Percentiles rank a stretch among this genome's conserved stretches.
Evolutionary conservation across 2,329 filamentous ascomycete species (phyloP).

Genomic region (Xenosphaeropsis pyriputrescens): DNA sequence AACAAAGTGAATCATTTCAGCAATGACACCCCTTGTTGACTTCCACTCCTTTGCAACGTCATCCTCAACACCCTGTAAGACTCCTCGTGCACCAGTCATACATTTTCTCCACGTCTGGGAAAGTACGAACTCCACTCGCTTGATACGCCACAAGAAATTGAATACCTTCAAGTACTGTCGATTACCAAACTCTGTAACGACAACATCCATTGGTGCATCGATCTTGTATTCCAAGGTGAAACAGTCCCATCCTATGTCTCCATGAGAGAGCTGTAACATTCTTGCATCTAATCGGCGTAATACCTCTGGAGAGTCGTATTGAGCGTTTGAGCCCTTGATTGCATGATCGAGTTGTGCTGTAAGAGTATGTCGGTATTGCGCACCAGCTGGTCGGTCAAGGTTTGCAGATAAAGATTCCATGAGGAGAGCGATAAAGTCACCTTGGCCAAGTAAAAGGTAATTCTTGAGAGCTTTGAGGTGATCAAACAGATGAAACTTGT

Average conservation of each 20-base stretch:
- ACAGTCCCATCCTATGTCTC: slow-evolving; percentile 97
- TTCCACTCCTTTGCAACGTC: slow-evolving; percentile 76
- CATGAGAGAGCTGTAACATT: slow-evolving; percentile 91
- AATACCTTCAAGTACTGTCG: slow-evolving; percentile 98
- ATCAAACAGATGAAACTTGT: slow-evolving; percentile 88
- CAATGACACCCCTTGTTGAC: slow-evolving; percentile 69
- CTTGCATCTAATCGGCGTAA: slow-evolving; percentile 86
- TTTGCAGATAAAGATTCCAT: slow-evolving; percentile 95
- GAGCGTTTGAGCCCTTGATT: slow-evolving; percentile 91
- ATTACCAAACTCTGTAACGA: slow-evolving; percentile 89
- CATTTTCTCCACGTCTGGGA: slow-evolving; percentile 85
- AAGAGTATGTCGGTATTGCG: slow-evolving; percentile 89
- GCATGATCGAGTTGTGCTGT: slow-evolving; percentile 97
- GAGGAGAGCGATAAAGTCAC: slow-evolving; percentile 90
- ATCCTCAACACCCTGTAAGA: slow-evolving; percentile 61
- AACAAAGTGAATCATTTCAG: slow-evolving; percentile 98
- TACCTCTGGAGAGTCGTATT: slow-evolving; percentile 87
- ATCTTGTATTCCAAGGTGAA: slow-evolving; percentile 99
- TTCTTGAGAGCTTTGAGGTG: slow-evolving; percentile 86
- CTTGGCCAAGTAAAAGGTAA: slow-evolving; percentile 86
- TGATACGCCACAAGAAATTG: slow-evolving; percentile 97
- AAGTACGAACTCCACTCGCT: slow-evolving; percentile 90
- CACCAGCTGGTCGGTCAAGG: slow-evolving; percentile 87
- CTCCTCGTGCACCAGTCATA: slow-evolving; percentile 90
- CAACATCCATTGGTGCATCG: slow-evolving; percentile 88